Conservation (phyloP, 1,139 yeast species). For the Nakaseomyces nivariensis region DNA sequence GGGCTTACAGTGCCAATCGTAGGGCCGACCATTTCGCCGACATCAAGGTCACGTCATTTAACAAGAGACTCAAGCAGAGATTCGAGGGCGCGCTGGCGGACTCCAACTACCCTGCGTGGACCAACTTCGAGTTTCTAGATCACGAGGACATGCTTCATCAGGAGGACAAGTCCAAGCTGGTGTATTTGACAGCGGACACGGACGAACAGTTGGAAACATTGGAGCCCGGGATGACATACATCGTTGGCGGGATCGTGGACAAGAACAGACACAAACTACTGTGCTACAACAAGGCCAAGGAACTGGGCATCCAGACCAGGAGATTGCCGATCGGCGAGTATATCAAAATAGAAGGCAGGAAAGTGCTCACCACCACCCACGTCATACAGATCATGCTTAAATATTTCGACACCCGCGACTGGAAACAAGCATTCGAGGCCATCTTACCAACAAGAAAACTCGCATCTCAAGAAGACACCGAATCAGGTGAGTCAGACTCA, state of each 20-base stretch:
- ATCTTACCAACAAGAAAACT: constrained; percentile 78
- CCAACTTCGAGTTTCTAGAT: constrained; percentile 43
- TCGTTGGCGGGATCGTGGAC: constrained; percentile 94
- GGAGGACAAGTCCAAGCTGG: constrained; percentile 29
- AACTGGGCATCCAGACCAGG: constrained; percentile 61
- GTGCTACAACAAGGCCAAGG: constrained; percentile 73
- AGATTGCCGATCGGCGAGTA: constrained; percentile 82
- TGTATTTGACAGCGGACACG: constrained; percentile 84
- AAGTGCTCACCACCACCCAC: constrained; percentile 87
- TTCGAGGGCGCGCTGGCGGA: constrained; percentile 54
- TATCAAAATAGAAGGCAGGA: constrained; percentile 73
- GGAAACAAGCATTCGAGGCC: constrained; percentile 79
- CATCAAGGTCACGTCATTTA: constrained; percentile 54
- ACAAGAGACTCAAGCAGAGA: constrained; percentile 53
- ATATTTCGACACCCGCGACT: constrained; percentile 69
- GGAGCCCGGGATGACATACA: constrained; percentile 62
- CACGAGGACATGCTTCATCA: constrained; percentile 32
- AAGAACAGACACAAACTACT: constrained; percentile 81
- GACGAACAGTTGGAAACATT: constrained; percentile 53
- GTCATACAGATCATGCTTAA: constrained; percentile 78
- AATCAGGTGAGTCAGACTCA: background rate
- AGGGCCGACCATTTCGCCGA: constrained; percentile 51
- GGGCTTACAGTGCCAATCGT: constrained; percentile 73
- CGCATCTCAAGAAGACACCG: background rate
- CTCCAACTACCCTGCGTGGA: constrained; percentile 56